phyloP scores from a whole-genome alignment of 306 rosid genomes.

The Quercus gilva region DNA sequence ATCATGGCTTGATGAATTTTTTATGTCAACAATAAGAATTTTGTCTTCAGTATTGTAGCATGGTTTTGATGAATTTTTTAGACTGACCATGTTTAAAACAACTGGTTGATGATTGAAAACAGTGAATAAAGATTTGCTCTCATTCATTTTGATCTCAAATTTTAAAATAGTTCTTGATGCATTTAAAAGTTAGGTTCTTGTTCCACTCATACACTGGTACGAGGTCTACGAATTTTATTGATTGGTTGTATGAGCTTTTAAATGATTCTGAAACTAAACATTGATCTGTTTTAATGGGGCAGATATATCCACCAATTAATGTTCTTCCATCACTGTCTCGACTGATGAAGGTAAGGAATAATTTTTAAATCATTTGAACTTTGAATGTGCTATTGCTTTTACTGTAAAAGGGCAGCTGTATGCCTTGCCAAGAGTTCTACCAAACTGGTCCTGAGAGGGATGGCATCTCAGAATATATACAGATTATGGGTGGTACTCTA shows the following conservation, averaged over 20 bases:
- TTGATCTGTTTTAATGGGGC: slow-evolving; percentile 35
- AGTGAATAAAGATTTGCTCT: not conserved
- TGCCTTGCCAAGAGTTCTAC: not conserved
- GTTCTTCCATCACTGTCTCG: slow-evolving; percentile 98
- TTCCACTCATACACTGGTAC: not conserved
- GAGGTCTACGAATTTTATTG: slow-evolving; percentile 9
- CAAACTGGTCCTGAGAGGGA: slow-evolving; percentile 3
- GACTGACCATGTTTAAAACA: not conserved
- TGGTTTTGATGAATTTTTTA: slow-evolving; percentile 9
- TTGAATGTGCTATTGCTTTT: not conserved
- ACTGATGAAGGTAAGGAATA: slow-evolving; percentile 83
- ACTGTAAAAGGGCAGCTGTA: not conserved
- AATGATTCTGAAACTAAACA: slow-evolving; percentile 29
- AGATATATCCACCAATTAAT: slow-evolving; percentile 97
- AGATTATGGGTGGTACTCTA: slow-evolving; percentile 3
- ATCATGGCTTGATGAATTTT: not conserved
- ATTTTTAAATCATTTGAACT: slow-evolving; percentile 18
- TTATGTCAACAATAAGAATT: not conserved
- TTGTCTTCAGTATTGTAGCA: slow-evolving; percentile 6
- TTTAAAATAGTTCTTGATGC: slow-evolving; percentile 6
- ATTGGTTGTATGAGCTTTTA: slow-evolving; percentile 2
- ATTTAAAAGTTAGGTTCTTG: not conserved
- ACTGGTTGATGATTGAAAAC: slow-evolving; percentile 15
- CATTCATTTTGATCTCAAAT: not conserved
- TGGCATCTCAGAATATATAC: slow-evolving; percentile 8